Conservation (phyloP, 2,329 filamentous ascomycete species). For the Arthrobotrys megalospora region DNA sequence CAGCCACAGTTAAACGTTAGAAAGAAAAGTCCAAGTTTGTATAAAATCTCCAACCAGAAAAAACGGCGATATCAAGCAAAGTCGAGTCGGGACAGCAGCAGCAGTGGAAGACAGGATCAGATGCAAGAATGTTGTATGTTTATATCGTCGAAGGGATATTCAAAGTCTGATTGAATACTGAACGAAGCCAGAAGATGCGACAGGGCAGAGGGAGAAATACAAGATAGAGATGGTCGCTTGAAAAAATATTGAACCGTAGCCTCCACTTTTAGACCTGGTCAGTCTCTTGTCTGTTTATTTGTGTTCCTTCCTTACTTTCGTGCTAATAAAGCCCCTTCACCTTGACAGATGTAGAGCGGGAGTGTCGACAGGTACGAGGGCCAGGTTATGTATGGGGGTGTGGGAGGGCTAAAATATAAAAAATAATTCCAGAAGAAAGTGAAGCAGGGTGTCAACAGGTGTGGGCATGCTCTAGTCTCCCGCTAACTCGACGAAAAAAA, state of each 20-base stretch:
- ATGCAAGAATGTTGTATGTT: constrained; percentile 46
- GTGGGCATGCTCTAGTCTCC: constrained; percentile 58
- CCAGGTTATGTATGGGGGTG: constrained; percentile 59
- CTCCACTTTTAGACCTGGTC: constrained; percentile 44
- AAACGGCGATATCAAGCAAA: constrained; percentile 21
- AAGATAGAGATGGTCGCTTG: constrained; percentile 49
- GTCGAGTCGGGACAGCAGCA: constrained; percentile 22
- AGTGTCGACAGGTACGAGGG: constrained; percentile 61
- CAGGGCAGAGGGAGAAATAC: constrained; percentile 54
- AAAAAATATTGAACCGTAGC: constrained; percentile 50
- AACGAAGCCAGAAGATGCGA: constrained; percentile 30
- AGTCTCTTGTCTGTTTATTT: constrained; percentile 28
- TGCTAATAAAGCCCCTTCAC: constrained; percentile 57
- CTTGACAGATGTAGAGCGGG: constrained; percentile 61
- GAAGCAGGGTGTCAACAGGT: constrained; percentile 60
- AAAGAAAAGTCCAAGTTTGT: constrained; percentile 43
- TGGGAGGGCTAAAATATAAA: constrained; percentile 61
- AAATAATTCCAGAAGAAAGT: constrained; percentile 60
- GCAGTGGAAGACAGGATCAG: constrained; percentile 9
- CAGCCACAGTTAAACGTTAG: constrained; percentile 58
- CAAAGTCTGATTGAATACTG: constrained; percentile 36
- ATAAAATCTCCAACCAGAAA: constrained; percentile 25
- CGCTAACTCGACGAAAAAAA: constrained; percentile 24
- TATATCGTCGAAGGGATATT: constrained; percentile 52
- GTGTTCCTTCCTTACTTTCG: constrained; percentile 37